Evolutionary conservation across 192 early-diverging fungal genomes (phyloP), one percentile per base, ranked within the genome.

Genomic region (Coemansia sp.): DNA sequence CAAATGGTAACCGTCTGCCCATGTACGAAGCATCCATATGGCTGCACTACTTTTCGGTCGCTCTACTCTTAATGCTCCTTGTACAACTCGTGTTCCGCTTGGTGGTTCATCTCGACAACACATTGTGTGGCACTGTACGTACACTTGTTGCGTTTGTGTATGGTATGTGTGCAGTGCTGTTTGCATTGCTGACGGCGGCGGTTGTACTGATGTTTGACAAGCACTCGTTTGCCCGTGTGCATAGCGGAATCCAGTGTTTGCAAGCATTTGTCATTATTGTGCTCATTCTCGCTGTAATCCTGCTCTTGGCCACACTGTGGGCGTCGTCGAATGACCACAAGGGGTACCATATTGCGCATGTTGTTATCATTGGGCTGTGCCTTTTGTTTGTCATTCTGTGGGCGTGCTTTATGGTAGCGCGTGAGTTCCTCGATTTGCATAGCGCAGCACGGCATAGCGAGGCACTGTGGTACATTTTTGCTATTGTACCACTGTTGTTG

Each of bases 401-500:
- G 77, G 59, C 45, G 11, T 73, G 71, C 64, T 79, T 68, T 53
- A 79, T 79, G 71, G 73, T 71, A 1, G 77, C 67, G 16, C 71
- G 77, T 27, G 77, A 68, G 43, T 79, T 79, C 68, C 55, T 79
- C 16, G 60, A 27, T 1, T 29, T 79, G 56, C 61, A 68, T 52
- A 70, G 62, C 53, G 71, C 77, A 0, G 77, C 56, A 3, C 55
- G 77, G 11, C 67, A 73, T 6, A 79, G 77, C 71, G 77, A 79
- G 67, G 77, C 71, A 7, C 71, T 79, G 61, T 79, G 77, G 77
- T 79, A 79, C 41, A 41, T 79, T 11, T 79, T 79, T 50, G 65
- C 68, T 38, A 70, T 79, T 31, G 68, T 73, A 53, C 71, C 71
- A 49, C 57, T 79, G 71, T 47, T 79, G 51, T 58, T 79, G 21